Base-by-base conservation (phyloP, 805 yeast species). In the Candida corydali region DNA sequence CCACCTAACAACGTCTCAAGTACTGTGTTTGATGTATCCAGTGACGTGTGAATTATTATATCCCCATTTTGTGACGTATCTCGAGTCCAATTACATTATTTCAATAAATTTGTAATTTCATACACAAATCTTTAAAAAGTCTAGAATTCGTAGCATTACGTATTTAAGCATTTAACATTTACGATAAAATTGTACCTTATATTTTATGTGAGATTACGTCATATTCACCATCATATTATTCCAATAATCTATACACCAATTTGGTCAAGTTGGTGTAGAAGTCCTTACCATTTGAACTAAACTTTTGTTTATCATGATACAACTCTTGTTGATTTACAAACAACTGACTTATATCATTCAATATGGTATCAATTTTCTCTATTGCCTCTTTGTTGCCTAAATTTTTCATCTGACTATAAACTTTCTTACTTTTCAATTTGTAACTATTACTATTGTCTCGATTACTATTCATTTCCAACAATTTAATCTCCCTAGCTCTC, bases 401-500 rank as follows among this genome's bases (percentile, higher is more conserved):
- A 29, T 53, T 61, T 37, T 55, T 57, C 11, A 39, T 39, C 2
- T 69, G 69, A 1, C 68, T 51, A 40, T 47, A 65, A 5, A 68
- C 49, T 47, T 65, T 67, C 37, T 52, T 54, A 26, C 64, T 57
- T 5, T 59, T 54, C 3, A 69, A 64, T 36, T 59, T 59, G 47
- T 63, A 65, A 19, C 52, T 44, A 30, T 45, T 46, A 17, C 42
- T 39, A 18, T 26, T 26, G 10, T 15, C 30, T 31, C 6, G 33
- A 33, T n/a, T 18, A 7, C 22, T 31, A 25, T 46, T 54, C 63
- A 67, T 59, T 37, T 67, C 71, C n/a, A 69, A 62, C 24, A 63
- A 49, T 38, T 69, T 69, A 39, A 69, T 63, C 36, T 70, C 75
- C 6, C 72, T 46, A 3, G 70, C 73, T 26, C 73, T 49, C 34